phyloP scores from a whole-genome alignment of 2,329 filamentous ascomycete species.

The Epichloe gansuensis region DNA sequence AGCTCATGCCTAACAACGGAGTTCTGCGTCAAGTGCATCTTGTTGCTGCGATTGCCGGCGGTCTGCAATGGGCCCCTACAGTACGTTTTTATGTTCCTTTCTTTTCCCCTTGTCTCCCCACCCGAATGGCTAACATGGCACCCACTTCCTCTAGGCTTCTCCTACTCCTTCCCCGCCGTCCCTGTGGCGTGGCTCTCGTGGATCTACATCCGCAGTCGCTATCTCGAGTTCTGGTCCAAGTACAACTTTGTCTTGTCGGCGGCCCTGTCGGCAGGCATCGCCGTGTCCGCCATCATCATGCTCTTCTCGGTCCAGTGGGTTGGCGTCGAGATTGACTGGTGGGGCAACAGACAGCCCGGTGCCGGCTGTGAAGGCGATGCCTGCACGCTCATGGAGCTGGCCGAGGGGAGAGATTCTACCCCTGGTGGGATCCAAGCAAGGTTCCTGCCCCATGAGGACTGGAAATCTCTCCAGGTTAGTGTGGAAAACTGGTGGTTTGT shows the following conservation, averaged over 20 bases:
- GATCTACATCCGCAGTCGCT: conserved; percentile 33
- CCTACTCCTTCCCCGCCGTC: conserved; percentile 34
- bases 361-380: conserved; percentile 14
- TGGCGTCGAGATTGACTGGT: conserved; percentile 28
- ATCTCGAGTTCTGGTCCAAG: conserved; percentile 36
- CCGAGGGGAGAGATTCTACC: conserved; percentile 16
- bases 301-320: conserved; percentile 35
- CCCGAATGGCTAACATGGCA: background rate
- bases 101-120: background rate
- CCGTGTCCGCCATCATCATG: conserved; percentile 33
- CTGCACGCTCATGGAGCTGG: conserved; percentile 13
- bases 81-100: conserved; percentile 1
- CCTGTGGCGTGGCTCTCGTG: conserved; percentile 35
- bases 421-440: conserved; percentile 14
- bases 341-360: conserved; percentile 28
- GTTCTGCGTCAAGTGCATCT: conserved; percentile 29
- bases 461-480: background rate
- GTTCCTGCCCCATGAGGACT: conserved; percentile 10
- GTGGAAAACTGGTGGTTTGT: too few species aligned
- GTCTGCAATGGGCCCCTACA: conserved; percentile 31
- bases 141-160: conserved; percentile 17
- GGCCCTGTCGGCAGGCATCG: conserved; percentile 31
- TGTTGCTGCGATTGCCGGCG: conserved; percentile 29
- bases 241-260: conserved; percentile 37
- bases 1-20: conserved; percentile 18